phyloP scores from a whole-genome alignment of 2,329 filamentous ascomycete species.

The Fusarium lyarnte region DNA sequence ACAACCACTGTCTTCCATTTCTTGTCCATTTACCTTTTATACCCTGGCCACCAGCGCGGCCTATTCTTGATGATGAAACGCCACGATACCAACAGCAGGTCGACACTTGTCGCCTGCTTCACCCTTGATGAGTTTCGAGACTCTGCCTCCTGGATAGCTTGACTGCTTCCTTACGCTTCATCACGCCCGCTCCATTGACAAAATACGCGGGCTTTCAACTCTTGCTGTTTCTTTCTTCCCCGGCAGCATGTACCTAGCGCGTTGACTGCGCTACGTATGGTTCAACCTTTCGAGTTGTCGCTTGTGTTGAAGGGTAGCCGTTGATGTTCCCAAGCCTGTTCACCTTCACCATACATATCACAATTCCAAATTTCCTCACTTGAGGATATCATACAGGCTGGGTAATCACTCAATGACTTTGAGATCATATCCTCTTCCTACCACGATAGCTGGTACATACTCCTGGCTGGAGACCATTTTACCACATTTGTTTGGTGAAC shows the following conservation, averaged over 20 bases:
- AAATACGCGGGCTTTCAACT: conserved; percentile 29
- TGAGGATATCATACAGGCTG: conserved; percentile 22
- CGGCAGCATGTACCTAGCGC: conserved; percentile 38
- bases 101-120: conserved; percentile 38
- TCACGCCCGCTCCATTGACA: conserved; percentile 36
- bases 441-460: conserved; percentile 23
- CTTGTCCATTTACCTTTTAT: conserved; percentile 32
- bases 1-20: conserved; percentile 30
- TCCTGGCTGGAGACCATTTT: conserved; percentile 38
- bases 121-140: conserved; percentile 37
- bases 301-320: conserved; percentile 31
- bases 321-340: conserved; percentile 16
- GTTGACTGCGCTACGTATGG: conserved; percentile 44
- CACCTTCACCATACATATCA: not conserved
- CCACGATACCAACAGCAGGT: conserved; percentile 38
- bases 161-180: conserved; percentile 42
- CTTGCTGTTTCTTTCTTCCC: conserved; percentile 41
- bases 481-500: conserved; percentile 35
- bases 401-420: conserved; percentile 33
- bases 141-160: conserved; percentile 41
- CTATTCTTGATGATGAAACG: conserved; percentile 43
- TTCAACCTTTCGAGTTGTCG: conserved; percentile 2
- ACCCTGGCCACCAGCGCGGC: conserved; percentile 23
- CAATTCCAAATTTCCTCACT: not conserved
- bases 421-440: conserved; percentile 36